Percentiles rank a stretch among this genome's conserved stretches.
Conservation (phyloP, 2,329 filamentous ascomycete genomes). For the Cytospora piceicola region DNA sequence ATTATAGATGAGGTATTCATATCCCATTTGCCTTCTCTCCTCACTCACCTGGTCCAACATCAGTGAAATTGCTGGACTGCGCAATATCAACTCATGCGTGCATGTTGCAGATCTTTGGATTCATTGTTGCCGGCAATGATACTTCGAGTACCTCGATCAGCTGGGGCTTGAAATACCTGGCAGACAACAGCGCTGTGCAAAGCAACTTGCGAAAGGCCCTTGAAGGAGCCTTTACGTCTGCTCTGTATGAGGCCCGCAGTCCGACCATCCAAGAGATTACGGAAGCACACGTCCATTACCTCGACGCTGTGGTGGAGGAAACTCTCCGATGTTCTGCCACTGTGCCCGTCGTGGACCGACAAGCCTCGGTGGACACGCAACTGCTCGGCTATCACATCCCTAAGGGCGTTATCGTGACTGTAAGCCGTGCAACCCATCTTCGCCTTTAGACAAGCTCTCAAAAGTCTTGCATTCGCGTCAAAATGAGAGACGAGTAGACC, state of each 20-base stretch:
- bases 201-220: neutral
- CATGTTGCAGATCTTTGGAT: neutral
- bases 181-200: neutral
- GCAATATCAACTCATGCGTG: too few relatives aligned
- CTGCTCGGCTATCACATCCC: conserved; percentile 4
- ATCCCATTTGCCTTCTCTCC: neutral
- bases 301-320: conserved; percentile 8
- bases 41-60: neutral
- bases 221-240: neutral
- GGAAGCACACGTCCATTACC: neutral
- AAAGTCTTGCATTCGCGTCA: too few relatives aligned
- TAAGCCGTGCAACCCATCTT: neutral
- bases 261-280: conserved; percentile 2
- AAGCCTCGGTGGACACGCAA: conserved; percentile 4
- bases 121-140: neutral
- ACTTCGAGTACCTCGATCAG: neutral
- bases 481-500: too few relatives aligned
- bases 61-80: neutral
- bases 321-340: neutral
- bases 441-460: too few relatives aligned
- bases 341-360: neutral
- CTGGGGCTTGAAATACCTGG: conserved; percentile 7
- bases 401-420: neutral
- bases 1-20: neutral
- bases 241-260: neutral